Conservation (phyloP, 345 rosid species). For the Camelina laxa region DNA sequence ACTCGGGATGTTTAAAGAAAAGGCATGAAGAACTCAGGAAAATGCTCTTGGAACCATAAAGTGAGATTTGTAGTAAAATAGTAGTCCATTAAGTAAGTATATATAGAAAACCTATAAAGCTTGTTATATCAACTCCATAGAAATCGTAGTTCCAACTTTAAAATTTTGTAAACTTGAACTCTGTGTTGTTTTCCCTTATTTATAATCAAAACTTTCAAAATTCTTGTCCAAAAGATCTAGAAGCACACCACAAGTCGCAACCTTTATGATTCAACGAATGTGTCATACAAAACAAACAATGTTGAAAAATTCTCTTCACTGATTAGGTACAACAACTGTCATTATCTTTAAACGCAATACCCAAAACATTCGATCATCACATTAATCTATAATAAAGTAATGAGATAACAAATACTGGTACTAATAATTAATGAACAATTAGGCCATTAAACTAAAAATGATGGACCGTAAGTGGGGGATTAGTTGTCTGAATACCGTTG, state of each 20-base stretch:
- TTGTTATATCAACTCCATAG: conserved; percentile 23
- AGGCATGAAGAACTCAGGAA: conserved; percentile 49
- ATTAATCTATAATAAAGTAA: neutral
- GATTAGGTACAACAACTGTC: neutral
- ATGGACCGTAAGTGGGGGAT: conserved; percentile 33
- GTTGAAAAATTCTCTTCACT: neutral
- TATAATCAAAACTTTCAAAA: too few relatives aligned
- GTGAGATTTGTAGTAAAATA: conserved; percentile 19
- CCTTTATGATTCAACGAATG: neutral
- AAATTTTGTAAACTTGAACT: conserved; percentile 28
- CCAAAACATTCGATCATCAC: conserved; percentile 15
- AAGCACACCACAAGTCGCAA: neutral
- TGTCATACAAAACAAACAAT: neutral
- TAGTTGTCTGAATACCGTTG: conserved; percentile 44
- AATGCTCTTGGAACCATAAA: conserved; percentile 52
- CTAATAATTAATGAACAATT: neutral
- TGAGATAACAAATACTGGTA: neutral
- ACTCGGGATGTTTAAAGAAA: conserved; percentile 67
- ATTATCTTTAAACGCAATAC: neutral
- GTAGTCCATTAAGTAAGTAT: conserved; percentile 6
- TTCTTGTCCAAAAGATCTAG: conserved; percentile 1
- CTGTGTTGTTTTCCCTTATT: conserved; percentile 4
- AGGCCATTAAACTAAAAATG: conserved; percentile 1
- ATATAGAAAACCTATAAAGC: conserved; percentile 19
- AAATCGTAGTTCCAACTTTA: conserved; percentile 10